Conservation (phyloP, 306 rosid genomes). For the Castanea mollissima region DNA sequence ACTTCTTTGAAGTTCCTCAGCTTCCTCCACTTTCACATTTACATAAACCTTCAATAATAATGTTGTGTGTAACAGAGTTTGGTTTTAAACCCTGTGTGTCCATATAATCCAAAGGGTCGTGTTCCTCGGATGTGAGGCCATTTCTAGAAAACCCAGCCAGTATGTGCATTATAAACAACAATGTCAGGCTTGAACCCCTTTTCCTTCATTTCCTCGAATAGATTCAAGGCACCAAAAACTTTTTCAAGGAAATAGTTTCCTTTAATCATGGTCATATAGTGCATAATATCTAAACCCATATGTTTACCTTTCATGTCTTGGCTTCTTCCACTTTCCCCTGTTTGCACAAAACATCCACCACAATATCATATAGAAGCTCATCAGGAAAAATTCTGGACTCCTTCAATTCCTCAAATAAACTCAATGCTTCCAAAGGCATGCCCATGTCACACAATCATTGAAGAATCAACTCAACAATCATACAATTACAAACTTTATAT, state of each 20-base stretch:
- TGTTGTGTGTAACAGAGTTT: slow-evolving; percentile 48
- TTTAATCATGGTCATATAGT: slow-evolving; percentile 69
- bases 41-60: slow-evolving; percentile 73
- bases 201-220: slow-evolving; percentile 53
- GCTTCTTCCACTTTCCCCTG: slow-evolving; percentile 69
- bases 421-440: slow-evolving; percentile 48
- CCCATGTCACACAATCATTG: slow-evolving; percentile 67
- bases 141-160: slow-evolving; percentile 56
- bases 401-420: slow-evolving; percentile 42
- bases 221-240: slow-evolving; percentile 28
- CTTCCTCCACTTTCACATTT: slow-evolving; percentile 55
- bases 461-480: slow-evolving; percentile 58
- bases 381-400: slow-evolving; percentile 55
- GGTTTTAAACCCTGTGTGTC: slow-evolving; percentile 49
- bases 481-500: slow-evolving; percentile 56
- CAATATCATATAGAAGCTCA: slow-evolving; percentile 56
- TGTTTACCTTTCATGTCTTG: slow-evolving; percentile 54
- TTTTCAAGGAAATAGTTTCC: slow-evolving; percentile 56
- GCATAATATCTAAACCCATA: slow-evolving; percentile 58
- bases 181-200: slow-evolving; percentile 63
- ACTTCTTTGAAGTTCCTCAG: slow-evolving; percentile 41
- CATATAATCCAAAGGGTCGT: slow-evolving; percentile 51
- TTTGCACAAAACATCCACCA: slow-evolving; percentile 58
- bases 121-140: slow-evolving; percentile 34
- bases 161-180: slow-evolving; percentile 65